Evolutionary conservation across 2,329 filamentous ascomycete species (phyloP).

Genomic region (Stemphylium beticola): DNA sequence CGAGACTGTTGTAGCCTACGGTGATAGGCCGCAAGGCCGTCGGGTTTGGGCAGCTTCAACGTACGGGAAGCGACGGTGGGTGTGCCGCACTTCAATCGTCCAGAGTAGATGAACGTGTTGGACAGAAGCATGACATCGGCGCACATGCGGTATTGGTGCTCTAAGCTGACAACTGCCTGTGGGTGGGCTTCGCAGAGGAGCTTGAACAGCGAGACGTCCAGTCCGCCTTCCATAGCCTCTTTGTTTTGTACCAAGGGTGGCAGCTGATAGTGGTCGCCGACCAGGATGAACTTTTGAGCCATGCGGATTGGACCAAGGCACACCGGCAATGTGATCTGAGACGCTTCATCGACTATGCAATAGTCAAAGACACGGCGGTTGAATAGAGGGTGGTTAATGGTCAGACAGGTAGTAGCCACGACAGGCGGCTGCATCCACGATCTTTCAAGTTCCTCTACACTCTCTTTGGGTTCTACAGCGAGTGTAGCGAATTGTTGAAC

Average conservation of each 20-base stretch:
- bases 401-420: conserved; percentile 93
- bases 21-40: conserved; percentile 46
- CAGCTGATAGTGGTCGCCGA: conserved; percentile 95
- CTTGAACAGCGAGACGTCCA: conserved; percentile 94
- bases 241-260: conserved; percentile 94
- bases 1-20: conserved; percentile 21
- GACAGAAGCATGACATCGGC: conserved; percentile 95
- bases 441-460: conserved; percentile 81
- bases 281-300: conserved; percentile 89
- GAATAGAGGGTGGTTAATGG: conserved; percentile 88
- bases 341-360: conserved; percentile 97
- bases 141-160: conserved; percentile 98
- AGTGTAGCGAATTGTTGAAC: conserved; percentile 85
- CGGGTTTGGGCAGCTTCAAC: conserved; percentile 66
- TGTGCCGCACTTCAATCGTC: conserved; percentile 86
- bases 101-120: conserved; percentile 92
- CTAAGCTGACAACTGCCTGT: conserved; percentile 84
- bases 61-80: conserved; percentile 72
- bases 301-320: conserved; percentile 93
- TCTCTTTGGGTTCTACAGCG: conserved; percentile 73
- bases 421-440: conserved; percentile 87
- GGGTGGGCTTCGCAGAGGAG: conserved; percentile 89
- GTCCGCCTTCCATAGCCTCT: conserved; percentile 80
- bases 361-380: conserved; percentile 91
- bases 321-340: conserved; percentile 94